Evolutionary conservation across 805 yeast genomes (phyloP).

Genomic region (Candida jianshihensis): DNA sequence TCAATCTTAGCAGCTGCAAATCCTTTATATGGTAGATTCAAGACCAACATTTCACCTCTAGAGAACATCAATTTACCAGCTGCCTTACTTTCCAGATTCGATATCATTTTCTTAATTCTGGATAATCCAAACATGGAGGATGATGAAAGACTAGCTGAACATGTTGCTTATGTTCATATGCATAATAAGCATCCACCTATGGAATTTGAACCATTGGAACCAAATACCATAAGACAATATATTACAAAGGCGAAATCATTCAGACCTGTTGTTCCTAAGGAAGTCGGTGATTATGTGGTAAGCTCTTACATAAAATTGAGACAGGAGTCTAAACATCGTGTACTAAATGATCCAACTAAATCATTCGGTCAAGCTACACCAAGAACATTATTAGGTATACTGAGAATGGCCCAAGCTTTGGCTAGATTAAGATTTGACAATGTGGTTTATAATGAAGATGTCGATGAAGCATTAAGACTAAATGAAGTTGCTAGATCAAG

Average conservation of each 20-base stretch:
- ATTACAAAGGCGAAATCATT: constrained; percentile 78
- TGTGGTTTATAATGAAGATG: constrained; percentile 68
- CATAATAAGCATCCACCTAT: constrained; percentile 78
- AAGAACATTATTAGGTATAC: constrained; percentile 83
- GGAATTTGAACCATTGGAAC: constrained; percentile 70
- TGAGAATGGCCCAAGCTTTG: constrained; percentile 90
- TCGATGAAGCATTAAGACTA: constrained; percentile 90
- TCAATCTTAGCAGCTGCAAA: constrained; percentile 98
- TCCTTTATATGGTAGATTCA: constrained; percentile 92
- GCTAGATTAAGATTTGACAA: constrained; percentile 83
- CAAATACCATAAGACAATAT: constrained; percentile 77
- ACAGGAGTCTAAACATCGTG: constrained; percentile 79
- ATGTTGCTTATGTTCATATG: constrained; percentile 95
- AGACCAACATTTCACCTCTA: constrained; percentile 82
- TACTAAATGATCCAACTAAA: constrained; percentile 52
- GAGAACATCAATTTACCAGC: constrained; percentile 97
- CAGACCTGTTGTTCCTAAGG: constrained; percentile 79
- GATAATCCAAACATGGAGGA: constrained; percentile 76
- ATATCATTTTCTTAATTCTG: constrained; percentile 75
- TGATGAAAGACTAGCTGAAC: constrained; percentile 85
- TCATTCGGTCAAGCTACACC: constrained; percentile 93
- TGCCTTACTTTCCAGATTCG: constrained; percentile 91
- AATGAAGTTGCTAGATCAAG: constrained; percentile 84
- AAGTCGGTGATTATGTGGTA: constrained; percentile 82
- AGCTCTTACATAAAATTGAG: constrained; percentile 85